Percentiles rank a stretch among this genome's conserved stretches.
Conservation (phyloP, 208 protist genomes). For the Acanthamoeba castellanii region DNA sequence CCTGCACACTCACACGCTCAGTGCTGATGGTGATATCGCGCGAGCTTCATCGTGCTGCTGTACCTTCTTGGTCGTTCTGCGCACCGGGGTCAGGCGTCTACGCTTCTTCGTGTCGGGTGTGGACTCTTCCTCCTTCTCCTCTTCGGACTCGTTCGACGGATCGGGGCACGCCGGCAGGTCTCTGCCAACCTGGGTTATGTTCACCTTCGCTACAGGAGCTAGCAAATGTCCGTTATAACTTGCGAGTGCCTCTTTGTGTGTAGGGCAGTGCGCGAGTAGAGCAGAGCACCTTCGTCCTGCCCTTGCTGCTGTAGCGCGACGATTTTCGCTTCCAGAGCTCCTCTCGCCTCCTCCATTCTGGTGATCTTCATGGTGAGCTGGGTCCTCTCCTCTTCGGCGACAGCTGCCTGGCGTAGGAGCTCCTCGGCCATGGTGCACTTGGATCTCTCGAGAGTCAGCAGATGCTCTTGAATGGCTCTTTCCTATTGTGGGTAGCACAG, state of each 20-base stretch:
- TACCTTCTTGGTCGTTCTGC: constrained; percentile 34
- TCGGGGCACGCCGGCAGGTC: neutral
- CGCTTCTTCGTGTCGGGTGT: neutral
- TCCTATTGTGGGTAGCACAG: neutral
- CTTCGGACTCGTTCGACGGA: constrained; percentile 16
- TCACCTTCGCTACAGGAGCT: neutral
- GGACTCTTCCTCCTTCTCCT: neutral
- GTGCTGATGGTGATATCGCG: too few species aligned
- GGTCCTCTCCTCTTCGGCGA: neutral
- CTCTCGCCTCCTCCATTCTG: neutral
- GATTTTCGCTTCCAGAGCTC: neutral
- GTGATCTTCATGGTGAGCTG: neutral
- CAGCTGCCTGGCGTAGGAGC: neutral
- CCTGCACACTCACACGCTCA: neutral
- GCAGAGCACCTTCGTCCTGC: neutral
- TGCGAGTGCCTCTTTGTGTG: neutral
- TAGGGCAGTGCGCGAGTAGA: neutral
- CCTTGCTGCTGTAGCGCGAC: neutral
- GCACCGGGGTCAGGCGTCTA: neutral
- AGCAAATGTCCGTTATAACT: neutral
- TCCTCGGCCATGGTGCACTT: neutral
- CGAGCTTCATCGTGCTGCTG: neutral
- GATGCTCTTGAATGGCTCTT: neutral
- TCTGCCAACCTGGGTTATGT: neutral
- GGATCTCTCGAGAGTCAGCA: neutral